Percentiles rank a stretch among this genome's conserved stretches.
Evolutionary conservation across 306 rosid genomes (phyloP).

Genomic region (Medicago arabica): DNA sequence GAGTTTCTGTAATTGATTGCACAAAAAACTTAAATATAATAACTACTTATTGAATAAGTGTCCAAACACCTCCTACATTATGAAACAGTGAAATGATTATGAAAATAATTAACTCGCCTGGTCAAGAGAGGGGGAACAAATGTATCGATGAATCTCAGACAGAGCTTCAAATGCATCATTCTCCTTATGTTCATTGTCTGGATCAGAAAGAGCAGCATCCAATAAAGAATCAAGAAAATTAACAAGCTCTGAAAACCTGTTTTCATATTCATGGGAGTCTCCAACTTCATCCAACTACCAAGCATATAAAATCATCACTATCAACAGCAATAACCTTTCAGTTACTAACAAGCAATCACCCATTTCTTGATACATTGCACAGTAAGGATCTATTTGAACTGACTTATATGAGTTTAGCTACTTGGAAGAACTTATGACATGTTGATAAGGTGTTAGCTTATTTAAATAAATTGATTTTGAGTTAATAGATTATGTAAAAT

Average conservation of each 20-base stretch:
- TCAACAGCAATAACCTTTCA: slow-evolving; percentile 30
- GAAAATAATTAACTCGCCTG: slow-evolving; percentile 57
- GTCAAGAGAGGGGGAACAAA: slow-evolving; percentile 60
- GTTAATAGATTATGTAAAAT: too few species aligned
- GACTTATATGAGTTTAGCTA: background rate
- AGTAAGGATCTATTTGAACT: background rate
- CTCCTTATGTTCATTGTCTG: slow-evolving; percentile 53
- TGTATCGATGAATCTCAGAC: slow-evolving; percentile 54
- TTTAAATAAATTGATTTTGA: too few species aligned
- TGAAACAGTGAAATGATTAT: background rate
- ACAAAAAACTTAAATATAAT: too few species aligned
- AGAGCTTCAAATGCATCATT: slow-evolving; percentile 57
- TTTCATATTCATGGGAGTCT: slow-evolving; percentile 52
- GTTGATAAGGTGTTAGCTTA: background rate
- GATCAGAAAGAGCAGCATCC: slow-evolving; percentile 57
- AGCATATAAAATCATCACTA: slow-evolving; percentile 25
- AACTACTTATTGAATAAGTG: background rate
- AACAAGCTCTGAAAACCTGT: slow-evolving; percentile 54
- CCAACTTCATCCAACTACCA: slow-evolving; percentile 57
- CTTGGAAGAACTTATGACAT: background rate
- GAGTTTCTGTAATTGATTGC: too few species aligned
- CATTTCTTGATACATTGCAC: background rate
- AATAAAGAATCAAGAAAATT: slow-evolving; percentile 59
- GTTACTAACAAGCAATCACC: background rate
- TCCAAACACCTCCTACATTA: background rate